Percentiles rank a stretch among this genome's conserved stretches.
Evolutionary conservation across 2,329 filamentous ascomycete species (phyloP).

Genomic region (Aspergillus glaucus): DNA sequence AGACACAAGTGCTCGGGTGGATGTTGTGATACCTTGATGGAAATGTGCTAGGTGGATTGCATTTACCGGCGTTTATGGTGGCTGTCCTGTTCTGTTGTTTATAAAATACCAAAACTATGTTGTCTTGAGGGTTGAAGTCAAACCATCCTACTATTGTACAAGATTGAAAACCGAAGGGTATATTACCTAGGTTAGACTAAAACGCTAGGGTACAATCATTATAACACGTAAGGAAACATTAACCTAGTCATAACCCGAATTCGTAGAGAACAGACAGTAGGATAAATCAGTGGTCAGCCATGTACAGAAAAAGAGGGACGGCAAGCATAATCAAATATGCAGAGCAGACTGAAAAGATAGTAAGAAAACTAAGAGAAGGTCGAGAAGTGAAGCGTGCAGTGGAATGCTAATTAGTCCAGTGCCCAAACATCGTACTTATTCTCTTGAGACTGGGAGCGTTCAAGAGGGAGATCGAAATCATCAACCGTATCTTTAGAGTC

Average conservation of each 20-base stretch:
- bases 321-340: too few species aligned
- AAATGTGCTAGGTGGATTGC: not conserved
- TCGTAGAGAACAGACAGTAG: not conserved
- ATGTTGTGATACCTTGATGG: not conserved
- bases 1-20: not conserved
- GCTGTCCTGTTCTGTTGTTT: not conserved
- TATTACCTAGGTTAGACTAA: not conserved
- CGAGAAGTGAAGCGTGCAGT: not conserved
- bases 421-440: constrained; percentile 23
- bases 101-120: too few species aligned
- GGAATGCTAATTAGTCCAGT: constrained; percentile 13
- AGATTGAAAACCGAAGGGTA: not conserved
- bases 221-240: too few species aligned
- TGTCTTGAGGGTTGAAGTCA: too few species aligned
- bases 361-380: constrained; percentile 1
- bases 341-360: not conserved
- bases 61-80: constrained; percentile 1
- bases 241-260: not conserved
- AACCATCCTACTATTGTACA: not conserved
- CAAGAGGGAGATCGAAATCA: constrained; percentile 35
- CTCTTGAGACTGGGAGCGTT: constrained; percentile 21
- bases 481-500: constrained; percentile 25
- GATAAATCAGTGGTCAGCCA: not conserved
- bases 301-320: too few species aligned
- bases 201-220: not conserved